phyloP scores from a whole-genome alignment of 257 asterid species.

The Solanum piurae region DNA sequence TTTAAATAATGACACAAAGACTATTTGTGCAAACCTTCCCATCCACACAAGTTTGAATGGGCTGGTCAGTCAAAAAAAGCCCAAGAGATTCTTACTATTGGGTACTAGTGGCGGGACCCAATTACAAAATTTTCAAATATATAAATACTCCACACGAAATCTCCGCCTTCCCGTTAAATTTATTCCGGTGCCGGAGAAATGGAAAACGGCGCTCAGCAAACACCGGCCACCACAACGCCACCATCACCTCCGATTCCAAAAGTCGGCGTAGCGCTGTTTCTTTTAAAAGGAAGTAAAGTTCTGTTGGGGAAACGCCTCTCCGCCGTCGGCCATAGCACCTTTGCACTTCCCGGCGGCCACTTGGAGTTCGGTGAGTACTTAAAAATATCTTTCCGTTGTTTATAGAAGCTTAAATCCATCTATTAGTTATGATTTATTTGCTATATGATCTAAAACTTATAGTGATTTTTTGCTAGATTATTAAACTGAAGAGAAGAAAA shows the following conservation, averaged over 20 bases:
- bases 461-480: background rate
- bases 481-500: background rate
- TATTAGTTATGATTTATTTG: background rate
- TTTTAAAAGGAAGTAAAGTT: constrained; percentile 33
- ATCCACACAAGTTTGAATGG: background rate
- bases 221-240: background rate
- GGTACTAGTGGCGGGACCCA: background rate
- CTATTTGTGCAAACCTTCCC: background rate
- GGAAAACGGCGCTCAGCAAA: background rate
- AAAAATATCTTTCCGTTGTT: background rate
- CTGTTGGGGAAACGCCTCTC: constrained; percentile 58
- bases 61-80: background rate
- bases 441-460: background rate
- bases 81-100: background rate
- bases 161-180: background rate
- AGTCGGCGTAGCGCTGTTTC: constrained; percentile 51
- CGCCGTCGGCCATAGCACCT: constrained; percentile 45
- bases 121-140: background rate
- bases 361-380: constrained; percentile 50
- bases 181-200: background rate
- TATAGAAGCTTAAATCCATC: background rate
- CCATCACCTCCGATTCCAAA: constrained; percentile 11
- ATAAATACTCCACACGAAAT: background rate
- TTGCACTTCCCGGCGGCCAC: constrained; percentile 68
- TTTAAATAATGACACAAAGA: background rate